A percentile compares a stretch with the other conserved stretches of the same genome.
Evolutionary conservation across 768 basidiomycete genomes (phyloP).

Genomic region (Mrakia hoshinonis): DNA sequence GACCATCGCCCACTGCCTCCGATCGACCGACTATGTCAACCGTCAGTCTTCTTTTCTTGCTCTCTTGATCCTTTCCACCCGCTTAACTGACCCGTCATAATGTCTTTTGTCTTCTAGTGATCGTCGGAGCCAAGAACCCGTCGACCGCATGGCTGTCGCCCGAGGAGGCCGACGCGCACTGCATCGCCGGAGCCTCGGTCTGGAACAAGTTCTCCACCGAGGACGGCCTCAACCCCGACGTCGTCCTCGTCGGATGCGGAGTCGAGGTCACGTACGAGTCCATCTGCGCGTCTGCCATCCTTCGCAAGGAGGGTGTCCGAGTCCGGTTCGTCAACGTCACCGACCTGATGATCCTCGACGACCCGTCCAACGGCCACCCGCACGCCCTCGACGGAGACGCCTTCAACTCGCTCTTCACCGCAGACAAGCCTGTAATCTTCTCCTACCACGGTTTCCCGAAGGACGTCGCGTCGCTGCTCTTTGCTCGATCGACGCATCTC

Average conservation of each 20-base stretch:
- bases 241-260: conserved; percentile 75
- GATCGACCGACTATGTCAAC: conserved; percentile 62
- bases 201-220: conserved; percentile 78
- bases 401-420: conserved; percentile 65
- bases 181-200: conserved; percentile 73
- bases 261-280: conserved; percentile 81
- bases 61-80: background rate
- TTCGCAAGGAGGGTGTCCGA: conserved; percentile 59
- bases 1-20: conserved; percentile 71
- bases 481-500: conserved; percentile 37
- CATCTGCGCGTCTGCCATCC: conserved; percentile 64
- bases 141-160: conserved; percentile 33
- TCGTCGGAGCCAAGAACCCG: conserved; percentile 75
- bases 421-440: conserved; percentile 59
- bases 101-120: conserved; percentile 35
- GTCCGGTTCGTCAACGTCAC: conserved; percentile 84
- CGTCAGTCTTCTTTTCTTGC: background rate
- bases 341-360: conserved; percentile 15
- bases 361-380: conserved; percentile 32
- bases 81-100: background rate
- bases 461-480: conserved; percentile 45
- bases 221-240: conserved; percentile 47
- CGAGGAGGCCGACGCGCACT: conserved; percentile 51
- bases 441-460: conserved; percentile 74
- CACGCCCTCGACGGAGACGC: conserved; percentile 41